Conservation (phyloP, 2,329 filamentous ascomycete species). For the Curvularia sp. region DNA sequence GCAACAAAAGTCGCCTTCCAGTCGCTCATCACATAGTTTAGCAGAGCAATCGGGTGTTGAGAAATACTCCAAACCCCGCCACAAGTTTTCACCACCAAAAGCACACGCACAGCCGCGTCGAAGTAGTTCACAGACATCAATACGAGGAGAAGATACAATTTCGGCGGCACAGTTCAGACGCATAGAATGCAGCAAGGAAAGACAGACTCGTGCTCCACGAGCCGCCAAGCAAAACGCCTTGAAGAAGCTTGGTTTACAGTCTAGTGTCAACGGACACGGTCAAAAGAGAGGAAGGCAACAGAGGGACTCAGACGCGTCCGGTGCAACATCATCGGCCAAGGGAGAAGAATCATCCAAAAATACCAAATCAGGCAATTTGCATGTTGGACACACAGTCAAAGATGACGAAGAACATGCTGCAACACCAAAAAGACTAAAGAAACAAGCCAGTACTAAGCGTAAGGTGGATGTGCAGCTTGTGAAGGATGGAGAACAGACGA, state of each 20-base stretch:
- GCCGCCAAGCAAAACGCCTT: slow-evolving; percentile 21
- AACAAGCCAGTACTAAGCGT: slow-evolving; percentile 16
- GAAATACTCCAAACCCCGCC: neutral
- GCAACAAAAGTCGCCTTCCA: neutral
- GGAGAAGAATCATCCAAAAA: neutral
- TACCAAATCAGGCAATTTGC: slow-evolving; percentile 6
- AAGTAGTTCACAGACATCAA: neutral
- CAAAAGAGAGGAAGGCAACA: neutral
- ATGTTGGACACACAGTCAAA: slow-evolving; percentile 12
- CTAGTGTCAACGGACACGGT: slow-evolving; percentile 12
- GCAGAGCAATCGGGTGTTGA: neutral
- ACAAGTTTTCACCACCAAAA: neutral
- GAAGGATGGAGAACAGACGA: neutral
- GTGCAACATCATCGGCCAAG: neutral
- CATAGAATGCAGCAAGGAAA: slow-evolving; percentile 19
- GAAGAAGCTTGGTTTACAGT: slow-evolving; percentile 10
- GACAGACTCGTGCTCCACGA: slow-evolving; percentile 25
- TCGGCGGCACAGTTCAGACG: slow-evolving; percentile 1
- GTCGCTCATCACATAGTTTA: neutral
- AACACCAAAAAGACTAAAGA: slow-evolving; percentile 5
- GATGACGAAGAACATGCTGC: slow-evolving; percentile 24
- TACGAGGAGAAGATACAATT: neutral
- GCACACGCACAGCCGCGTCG: neutral
- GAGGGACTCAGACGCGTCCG: neutral
- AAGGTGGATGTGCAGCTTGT: slow-evolving; percentile 9